These are phyloP conservation scores for Setaria italica DNA, from an alignment of 202 grass and related monocot species.

Conservation along the genomic window DNA sequence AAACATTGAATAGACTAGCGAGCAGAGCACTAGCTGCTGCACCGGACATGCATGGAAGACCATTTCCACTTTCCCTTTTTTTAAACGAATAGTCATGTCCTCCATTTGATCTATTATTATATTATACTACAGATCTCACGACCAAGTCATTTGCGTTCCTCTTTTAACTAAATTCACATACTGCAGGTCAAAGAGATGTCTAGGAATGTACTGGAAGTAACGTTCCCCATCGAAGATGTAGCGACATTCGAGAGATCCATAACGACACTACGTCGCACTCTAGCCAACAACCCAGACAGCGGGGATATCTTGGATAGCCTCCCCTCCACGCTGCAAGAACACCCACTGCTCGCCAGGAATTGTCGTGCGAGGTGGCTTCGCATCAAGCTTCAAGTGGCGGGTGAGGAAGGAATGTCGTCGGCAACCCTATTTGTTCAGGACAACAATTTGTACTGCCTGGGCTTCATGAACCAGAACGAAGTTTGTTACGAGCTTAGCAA, in stretches of 20 bases:
- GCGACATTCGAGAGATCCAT: neutral
- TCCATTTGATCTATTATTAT: too few species aligned
- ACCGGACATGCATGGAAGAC: too few species aligned
- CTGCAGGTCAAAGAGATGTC: too few species aligned
- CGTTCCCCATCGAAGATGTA: neutral
- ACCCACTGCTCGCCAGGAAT: neutral
- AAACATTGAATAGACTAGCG: too few species aligned
- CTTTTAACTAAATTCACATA: too few species aligned
- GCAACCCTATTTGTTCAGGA: neutral
- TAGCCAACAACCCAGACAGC: neutral
- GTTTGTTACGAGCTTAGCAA: neutral
- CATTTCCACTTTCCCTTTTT: too few species aligned
- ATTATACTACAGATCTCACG: too few species aligned
- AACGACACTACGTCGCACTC: neutral
- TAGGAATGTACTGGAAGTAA: too few species aligned
- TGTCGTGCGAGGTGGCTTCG: neutral
- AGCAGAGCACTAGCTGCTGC: too few species aligned
- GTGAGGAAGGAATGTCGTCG: neutral
- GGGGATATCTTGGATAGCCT: neutral
- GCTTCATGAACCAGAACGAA: neutral
- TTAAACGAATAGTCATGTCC: too few species aligned
- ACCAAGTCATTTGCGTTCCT: too few species aligned
- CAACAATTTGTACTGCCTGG: neutral
- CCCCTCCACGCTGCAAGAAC: neutral
- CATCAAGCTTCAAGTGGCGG: neutral